These are phyloP conservation scores for Xerocomellus intermedius DNA, from an alignment of 768 basidiomycete genomes.

Conservation along the genomic window DNA sequence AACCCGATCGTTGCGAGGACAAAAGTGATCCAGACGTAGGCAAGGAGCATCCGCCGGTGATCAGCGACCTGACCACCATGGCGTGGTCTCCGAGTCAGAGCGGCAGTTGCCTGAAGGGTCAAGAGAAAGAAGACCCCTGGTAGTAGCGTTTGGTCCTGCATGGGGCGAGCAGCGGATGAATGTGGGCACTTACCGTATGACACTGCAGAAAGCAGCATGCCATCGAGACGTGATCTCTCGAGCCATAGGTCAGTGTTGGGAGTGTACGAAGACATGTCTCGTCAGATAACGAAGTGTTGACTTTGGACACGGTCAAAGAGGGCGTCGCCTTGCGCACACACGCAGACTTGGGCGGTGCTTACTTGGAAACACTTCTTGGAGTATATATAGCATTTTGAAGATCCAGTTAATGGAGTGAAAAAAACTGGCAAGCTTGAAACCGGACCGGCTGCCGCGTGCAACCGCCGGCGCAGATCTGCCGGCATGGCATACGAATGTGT, in stretches of 20 bases:
- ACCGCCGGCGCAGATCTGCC: too few relatives aligned
- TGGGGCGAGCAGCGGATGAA: neutral
- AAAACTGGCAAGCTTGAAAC: too few relatives aligned
- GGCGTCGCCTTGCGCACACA: too few relatives aligned
- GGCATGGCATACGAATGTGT: too few relatives aligned
- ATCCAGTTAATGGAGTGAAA: too few relatives aligned
- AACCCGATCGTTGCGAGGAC: constrained; percentile 26
- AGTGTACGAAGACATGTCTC: constrained; percentile 17
- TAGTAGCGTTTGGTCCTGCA: neutral
- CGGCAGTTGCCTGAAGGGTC: constrained; percentile 16
- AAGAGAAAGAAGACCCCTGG: constrained; percentile 25
- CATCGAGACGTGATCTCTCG: constrained; percentile 27
- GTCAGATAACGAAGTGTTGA: too few relatives aligned
- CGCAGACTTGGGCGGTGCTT: neutral
- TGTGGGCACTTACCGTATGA: constrained; percentile 18
- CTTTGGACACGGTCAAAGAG: neutral
- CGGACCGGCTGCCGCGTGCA: too few relatives aligned
- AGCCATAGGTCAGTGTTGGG: constrained; percentile 25
- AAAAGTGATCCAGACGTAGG: constrained; percentile 28
- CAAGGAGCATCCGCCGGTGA: constrained; percentile 10
- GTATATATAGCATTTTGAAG: neutral
- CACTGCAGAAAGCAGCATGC: constrained; percentile 16
- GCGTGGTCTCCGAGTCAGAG: constrained; percentile 7
- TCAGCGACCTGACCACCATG: neutral
- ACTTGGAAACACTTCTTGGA: neutral